A percentile compares a stretch with the other conserved stretches of the same genome.
Evolutionary conservation across 306 rosid genomes (phyloP).

Genomic region (Senna tora): DNA sequence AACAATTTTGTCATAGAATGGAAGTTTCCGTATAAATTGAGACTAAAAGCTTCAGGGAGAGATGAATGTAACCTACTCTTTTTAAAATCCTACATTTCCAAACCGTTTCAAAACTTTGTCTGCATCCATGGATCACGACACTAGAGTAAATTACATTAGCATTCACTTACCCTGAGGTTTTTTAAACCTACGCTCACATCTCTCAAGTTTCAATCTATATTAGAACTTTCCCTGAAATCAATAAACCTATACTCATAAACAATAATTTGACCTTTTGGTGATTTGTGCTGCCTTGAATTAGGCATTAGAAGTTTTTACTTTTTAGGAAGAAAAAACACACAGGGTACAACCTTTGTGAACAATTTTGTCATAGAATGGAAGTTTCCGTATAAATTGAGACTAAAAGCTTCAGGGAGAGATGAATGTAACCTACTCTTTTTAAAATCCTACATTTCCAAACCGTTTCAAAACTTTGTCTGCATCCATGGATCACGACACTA

Average conservation of each 20-base stretch:
- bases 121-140: background rate
- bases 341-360: background rate
- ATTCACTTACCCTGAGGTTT: background rate
- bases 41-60: background rate
- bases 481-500: background rate
- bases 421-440: background rate
- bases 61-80: background rate
- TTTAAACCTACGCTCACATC: background rate
- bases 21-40: background rate
- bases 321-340: background rate
- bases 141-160: background rate
- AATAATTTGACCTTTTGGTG: background rate
- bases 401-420: background rate
- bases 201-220: background rate
- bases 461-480: constrained; percentile 2
- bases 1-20: background rate
- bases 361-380: background rate
- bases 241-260: background rate
- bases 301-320: background rate
- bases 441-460: constrained; percentile 6
- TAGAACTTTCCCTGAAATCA: background rate
- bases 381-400: background rate
- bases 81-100: background rate
- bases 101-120: constrained; percentile 13
- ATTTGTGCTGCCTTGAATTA: background rate